Evolutionary conservation across 2,329 filamentous ascomycete species (phyloP).

Genomic region (Arthrobotrys conoides): DNA sequence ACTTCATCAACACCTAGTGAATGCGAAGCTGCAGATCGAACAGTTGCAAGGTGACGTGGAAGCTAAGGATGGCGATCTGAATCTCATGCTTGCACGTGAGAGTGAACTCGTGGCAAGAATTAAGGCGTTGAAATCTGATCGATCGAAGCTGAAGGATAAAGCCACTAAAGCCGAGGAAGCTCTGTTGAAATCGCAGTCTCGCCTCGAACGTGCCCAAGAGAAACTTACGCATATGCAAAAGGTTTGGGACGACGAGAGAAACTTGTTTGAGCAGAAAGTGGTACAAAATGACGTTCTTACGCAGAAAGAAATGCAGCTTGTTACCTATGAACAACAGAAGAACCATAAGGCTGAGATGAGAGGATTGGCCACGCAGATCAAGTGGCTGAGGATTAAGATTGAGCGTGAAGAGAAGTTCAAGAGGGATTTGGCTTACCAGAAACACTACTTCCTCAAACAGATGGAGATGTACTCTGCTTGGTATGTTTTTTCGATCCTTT

Average conservation of each 20-base stretch:
- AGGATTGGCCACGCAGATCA: conserved; percentile 88
- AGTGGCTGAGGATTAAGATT: conserved; percentile 87
- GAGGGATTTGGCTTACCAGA: conserved; percentile 85
- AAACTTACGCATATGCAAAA: conserved; percentile 64
- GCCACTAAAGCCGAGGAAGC: conserved; percentile 60
- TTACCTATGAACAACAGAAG: conserved; percentile 76
- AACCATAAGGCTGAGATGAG: conserved; percentile 82
- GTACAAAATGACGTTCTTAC: conserved; percentile 70
- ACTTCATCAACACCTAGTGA: conserved; percentile 67
- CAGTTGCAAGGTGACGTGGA: conserved; percentile 66
- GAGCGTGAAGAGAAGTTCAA: conserved; percentile 85
- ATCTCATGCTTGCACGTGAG: conserved; percentile 65
- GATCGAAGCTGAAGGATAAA: conserved; percentile 61
- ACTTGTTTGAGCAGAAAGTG: conserved; percentile 69
- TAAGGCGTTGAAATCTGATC: conserved; percentile 62
- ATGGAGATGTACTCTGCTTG: conserved; percentile 89
- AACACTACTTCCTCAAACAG: conserved; percentile 83
- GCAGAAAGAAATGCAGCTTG: conserved; percentile 53
- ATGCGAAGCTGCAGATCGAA: conserved; percentile 67
- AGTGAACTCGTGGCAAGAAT: conserved; percentile 65
- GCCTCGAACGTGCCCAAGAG: conserved; percentile 63
- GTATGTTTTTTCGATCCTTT: conserved; percentile 80
- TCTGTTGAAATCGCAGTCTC: conserved; percentile 59
- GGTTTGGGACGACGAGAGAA: conserved; percentile 65
- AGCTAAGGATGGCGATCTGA: conserved; percentile 62